A percentile compares a stretch with the other conserved stretches of the same genome.
Conservation (phyloP, 805 yeast genomes). For the Blastobotrys terrestris region DNA sequence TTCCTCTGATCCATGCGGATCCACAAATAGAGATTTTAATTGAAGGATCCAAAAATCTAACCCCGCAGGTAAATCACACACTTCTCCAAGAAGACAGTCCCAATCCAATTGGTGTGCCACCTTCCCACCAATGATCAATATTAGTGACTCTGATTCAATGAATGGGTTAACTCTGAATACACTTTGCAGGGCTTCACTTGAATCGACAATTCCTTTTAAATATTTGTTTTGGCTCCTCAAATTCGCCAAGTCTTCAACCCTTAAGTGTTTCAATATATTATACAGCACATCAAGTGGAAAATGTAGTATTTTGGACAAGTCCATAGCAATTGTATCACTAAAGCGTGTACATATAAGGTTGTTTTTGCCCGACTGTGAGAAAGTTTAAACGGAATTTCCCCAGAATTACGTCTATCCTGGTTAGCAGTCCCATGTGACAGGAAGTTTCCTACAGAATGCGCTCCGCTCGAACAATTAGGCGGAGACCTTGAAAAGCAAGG, state of each 20-base stretch:
- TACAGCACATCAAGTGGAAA: neutral
- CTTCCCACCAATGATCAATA: neutral
- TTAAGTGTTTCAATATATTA: neutral
- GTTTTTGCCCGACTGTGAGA: no score
- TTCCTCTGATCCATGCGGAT: neutral
- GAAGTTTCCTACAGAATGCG: no score
- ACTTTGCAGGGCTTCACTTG: neutral
- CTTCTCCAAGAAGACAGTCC: neutral
- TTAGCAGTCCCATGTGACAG: no score
- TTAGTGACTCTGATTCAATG: neutral
- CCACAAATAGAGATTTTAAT: neutral
- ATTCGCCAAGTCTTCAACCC: neutral
- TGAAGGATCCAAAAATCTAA: neutral
- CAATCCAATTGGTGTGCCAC: neutral
- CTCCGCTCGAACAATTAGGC: no score
- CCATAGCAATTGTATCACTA: neutral
- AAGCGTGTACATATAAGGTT: neutral
- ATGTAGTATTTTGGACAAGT: neutral
- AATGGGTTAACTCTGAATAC: neutral
- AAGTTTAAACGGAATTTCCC: no score
- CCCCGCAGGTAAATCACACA: neutral
- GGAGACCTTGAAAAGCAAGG: no score
- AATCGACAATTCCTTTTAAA: neutral
- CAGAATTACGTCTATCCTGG: no score
- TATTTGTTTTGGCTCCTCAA: neutral